Base-by-base conservation (phyloP, 1,284 basidiomycete genomes). In the Thelephora terrestris region DNA sequence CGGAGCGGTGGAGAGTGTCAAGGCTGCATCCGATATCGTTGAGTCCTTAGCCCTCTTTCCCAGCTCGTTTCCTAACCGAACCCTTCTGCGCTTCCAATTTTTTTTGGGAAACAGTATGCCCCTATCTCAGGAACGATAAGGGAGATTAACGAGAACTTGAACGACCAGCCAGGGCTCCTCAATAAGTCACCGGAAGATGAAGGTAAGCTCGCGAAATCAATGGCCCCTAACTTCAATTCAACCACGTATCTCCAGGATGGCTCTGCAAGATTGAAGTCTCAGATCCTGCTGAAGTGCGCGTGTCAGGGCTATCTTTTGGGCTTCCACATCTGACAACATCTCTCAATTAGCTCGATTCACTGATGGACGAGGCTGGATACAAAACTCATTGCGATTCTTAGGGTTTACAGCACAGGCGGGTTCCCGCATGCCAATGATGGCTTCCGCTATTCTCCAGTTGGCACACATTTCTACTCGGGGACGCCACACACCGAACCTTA, bases 1-100 rank as follows among this genome's bases (percentile, higher is more conserved):
- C 61, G 95, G 96, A 48, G 91, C 92, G 6, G 92, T 99, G 23
- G 95, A 99, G 70, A 96, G 92, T 57, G 95, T 99, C 55, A 99
- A 99, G 68, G 92, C 94, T 37, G 92, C 93, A 29, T 96, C 93
- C 6, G 94, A 97, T 65, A 95, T 97, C 63, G 87, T 87, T 64
- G 53, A 75, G 75, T 58, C 32, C 38, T 25, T n/a, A 7, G 47
- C 52, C 52, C 46, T 51, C 24, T 44, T 39, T 40, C 43, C 40
- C 50, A 16, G 17, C 17, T 45, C 39, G 12, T 7, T 36, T 40
- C 47, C 29, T 45, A 51, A 46, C 49, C 29, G 17, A 35, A 14
- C 29, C 20, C 18, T 49, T 20, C 40, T 23, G 7, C 12, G 4
- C 17, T 23, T 23, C 43, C 47, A 32, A 44, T 43, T 32, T 32